phyloP scores from a whole-genome alignment of 2,329 filamentous ascomycete species.

The Cladosporium sp. region DNA sequence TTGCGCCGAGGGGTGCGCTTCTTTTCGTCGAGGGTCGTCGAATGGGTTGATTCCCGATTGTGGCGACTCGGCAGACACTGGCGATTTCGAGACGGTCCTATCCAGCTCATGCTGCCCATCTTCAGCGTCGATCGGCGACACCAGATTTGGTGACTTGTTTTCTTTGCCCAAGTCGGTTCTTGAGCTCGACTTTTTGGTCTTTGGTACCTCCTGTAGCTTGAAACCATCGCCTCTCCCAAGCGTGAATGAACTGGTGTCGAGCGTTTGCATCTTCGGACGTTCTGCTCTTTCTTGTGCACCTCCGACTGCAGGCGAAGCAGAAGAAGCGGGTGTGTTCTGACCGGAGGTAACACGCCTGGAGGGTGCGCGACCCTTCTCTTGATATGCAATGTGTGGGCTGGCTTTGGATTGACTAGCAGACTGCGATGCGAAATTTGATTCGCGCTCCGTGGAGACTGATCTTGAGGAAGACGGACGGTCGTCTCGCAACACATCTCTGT shows the following conservation, averaged over 20 bases:
- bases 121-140: slow-evolving; percentile 32
- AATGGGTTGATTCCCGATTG: slow-evolving; percentile 36
- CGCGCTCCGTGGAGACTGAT: slow-evolving; percentile 44
- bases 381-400: slow-evolving; percentile 87
- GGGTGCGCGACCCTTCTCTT: slow-evolving; percentile 68
- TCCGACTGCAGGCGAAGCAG: slow-evolving; percentile 23
- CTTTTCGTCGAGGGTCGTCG: slow-evolving; percentile 34
- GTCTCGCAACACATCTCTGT: slow-evolving; percentile 39
- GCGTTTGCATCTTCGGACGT: slow-evolving; percentile 23
- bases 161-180: slow-evolving; percentile 44
- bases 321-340: slow-evolving; percentile 3
- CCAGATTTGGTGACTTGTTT: slow-evolving; percentile 36
- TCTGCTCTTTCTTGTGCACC: slow-evolving; percentile 37
- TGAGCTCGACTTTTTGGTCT: slow-evolving; percentile 51
- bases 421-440: slow-evolving; percentile 18
- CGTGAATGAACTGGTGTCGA: slow-evolving; percentile 25
- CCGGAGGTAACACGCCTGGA: slow-evolving; percentile 25
- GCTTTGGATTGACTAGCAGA: slow-evolving; percentile 36
- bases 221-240: slow-evolving; percentile 46
- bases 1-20: slow-evolving; percentile 23
- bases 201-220: slow-evolving; percentile 77
- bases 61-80: slow-evolving; percentile 34
- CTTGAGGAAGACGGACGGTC: slow-evolving; percentile 37
- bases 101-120: slow-evolving; percentile 31
- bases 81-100: slow-evolving; percentile 33